A percentile compares a stretch with the other conserved stretches of the same genome.
phyloP scores from a whole-genome alignment of 164 flowering plant genomes.

The Cinnamomum chago region DNA sequence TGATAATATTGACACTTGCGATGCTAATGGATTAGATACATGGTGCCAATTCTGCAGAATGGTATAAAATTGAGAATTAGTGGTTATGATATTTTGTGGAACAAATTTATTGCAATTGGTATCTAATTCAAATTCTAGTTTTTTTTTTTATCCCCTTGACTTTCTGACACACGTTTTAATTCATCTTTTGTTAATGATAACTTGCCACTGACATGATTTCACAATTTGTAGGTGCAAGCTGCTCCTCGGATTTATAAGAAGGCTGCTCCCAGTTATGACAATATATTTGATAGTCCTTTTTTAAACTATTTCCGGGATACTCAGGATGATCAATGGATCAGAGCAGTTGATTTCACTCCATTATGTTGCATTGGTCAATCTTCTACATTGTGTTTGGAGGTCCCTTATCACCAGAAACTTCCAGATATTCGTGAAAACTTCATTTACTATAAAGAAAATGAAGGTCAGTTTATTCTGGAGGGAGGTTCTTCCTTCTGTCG shows the following conservation, averaged over 20 bases:
- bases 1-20: neutral
- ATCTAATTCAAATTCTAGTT: neutral
- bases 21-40: too few relatives aligned
- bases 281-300: conserved; percentile 16
- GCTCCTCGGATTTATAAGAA: conserved; percentile 69
- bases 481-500: conserved; percentile 36
- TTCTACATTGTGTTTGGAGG: conserved; percentile 67
- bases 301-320: conserved; percentile 39
- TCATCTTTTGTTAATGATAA: too few relatives aligned
- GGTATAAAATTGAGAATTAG: neutral
- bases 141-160: too few relatives aligned
- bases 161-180: too few relatives aligned
- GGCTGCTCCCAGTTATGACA: conserved; percentile 11
- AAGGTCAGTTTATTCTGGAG: conserved; percentile 31
- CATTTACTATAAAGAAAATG: conserved; percentile 39
- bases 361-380: conserved; percentile 68
- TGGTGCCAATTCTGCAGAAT: neutral
- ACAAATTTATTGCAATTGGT: neutral
- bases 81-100: neutral
- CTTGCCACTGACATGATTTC: neutral
- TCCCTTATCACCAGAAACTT: conserved; percentile 35
- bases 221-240: conserved; percentile 42
- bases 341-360: conserved; percentile 71
- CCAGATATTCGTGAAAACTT: conserved; percentile 50
- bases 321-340: conserved; percentile 60